These are phyloP conservation scores for Hortaea sp. DNA, from an alignment of 2,329 filamentous ascomycete genomes.

Conservation along the genomic window DNA sequence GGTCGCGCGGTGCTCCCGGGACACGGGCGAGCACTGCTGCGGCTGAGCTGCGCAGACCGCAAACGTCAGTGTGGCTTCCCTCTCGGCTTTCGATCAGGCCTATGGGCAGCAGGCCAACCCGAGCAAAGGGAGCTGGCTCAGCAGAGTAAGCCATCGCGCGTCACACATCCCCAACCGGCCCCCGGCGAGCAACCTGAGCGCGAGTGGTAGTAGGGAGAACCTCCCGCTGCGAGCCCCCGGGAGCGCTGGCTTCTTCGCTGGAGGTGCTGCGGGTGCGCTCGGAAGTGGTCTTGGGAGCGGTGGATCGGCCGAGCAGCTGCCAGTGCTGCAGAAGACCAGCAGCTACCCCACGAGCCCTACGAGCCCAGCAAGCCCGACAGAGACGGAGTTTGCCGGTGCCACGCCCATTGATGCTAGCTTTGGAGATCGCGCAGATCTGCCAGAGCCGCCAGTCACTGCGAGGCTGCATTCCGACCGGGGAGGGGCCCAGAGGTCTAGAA, in stretches of 20 bases:
- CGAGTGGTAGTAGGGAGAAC: constrained; percentile 3
- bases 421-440: constrained; percentile 13
- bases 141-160: constrained; percentile 20
- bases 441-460: constrained; percentile 8
- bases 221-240: constrained; percentile 10
- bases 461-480: constrained; percentile 4
- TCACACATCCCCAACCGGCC: constrained; percentile 19
- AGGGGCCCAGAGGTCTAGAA: constrained; percentile 4
- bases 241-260: constrained; percentile 4
- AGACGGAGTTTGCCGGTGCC: constrained; percentile 18
- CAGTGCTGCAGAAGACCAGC: constrained; percentile 8
- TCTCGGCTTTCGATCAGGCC: constrained; percentile 11
- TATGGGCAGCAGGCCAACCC: constrained; percentile 6
- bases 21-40: not conserved
- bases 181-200: not conserved
- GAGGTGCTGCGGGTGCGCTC: not conserved
- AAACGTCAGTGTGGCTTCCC: constrained; percentile 9
- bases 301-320: constrained; percentile 11
- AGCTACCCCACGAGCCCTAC: constrained; percentile 12
- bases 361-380: constrained; percentile 14
- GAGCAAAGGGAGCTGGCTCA: constrained; percentile 16
- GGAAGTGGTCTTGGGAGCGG: not conserved
- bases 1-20: not conserved
- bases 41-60: not conserved
- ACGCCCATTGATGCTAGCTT: constrained; percentile 25